A percentile compares a stretch with the other conserved stretches of the same genome.
Evolutionary conservation across 169 alveolate species (phyloP).

Genomic region (Plasmodium chabaudi): DNA sequence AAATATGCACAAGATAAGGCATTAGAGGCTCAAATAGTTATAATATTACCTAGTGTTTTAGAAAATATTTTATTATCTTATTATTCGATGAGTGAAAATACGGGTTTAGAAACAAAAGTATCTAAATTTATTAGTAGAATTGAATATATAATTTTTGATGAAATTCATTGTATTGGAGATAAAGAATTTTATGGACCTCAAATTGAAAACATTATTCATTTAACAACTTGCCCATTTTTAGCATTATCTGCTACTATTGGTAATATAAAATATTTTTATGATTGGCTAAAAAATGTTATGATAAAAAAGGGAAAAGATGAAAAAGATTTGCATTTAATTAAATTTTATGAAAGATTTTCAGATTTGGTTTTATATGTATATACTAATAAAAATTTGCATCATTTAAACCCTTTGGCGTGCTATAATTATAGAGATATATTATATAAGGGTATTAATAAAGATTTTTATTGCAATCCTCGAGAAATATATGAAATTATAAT

Average conservation of each 20-base stretch:
- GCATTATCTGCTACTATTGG: conserved; percentile 95
- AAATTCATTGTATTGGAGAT: conserved; percentile 91
- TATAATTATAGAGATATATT: conserved; percentile 67
- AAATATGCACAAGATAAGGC: conserved; percentile 86
- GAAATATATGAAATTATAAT: conserved; percentile 70
- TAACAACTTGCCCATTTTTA: conserved; percentile 92
- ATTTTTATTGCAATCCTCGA: conserved; percentile 76
- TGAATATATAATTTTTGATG: conserved; percentile 92
- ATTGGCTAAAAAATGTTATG: conserved; percentile 85
- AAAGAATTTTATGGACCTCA: conserved; percentile 81
- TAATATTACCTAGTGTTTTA: conserved; percentile 90
- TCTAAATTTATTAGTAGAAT: conserved; percentile 79
- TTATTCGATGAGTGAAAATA: conserved; percentile 79
- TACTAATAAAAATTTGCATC: conserved; percentile 73
- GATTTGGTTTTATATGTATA: conserved; percentile 86
- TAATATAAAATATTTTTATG: conserved; percentile 87
- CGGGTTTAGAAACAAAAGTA: conserved; percentile 68
- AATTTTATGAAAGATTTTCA: conserved; percentile 88
- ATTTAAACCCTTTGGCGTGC: conserved; percentile 84
- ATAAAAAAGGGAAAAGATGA: conserved; percentile 59
- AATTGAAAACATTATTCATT: conserved; percentile 86
- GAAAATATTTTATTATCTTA: conserved; percentile 89
- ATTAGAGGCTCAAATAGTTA: conserved; percentile 90
- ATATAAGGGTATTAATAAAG: conserved; percentile 75
- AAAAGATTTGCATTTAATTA: conserved; percentile 82